Conservation (phyloP, 2,329 filamentous ascomycete genomes). For the Chaetomium sp. region DNA sequence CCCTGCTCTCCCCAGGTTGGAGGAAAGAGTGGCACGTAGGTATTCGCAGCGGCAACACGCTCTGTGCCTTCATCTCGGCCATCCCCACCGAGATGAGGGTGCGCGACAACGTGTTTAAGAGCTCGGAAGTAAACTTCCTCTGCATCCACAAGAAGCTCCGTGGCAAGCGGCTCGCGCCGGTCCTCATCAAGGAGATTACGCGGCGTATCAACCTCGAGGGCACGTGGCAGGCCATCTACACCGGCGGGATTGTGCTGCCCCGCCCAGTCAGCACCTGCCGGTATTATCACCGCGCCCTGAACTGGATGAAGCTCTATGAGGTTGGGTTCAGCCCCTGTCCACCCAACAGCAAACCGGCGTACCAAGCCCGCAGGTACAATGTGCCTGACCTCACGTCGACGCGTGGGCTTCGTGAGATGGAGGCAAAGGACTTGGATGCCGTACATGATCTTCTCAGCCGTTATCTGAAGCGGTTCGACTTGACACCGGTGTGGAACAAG, state of each 20-base stretch:
- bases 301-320: slow-evolving; percentile 95
- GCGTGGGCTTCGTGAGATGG: slow-evolving; percentile 73
- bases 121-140: slow-evolving; percentile 95
- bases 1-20: slow-evolving; percentile 91
- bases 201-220: slow-evolving; percentile 79
- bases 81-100: slow-evolving; percentile 80
- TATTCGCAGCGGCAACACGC: slow-evolving; percentile 76
- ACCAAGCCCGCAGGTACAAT: slow-evolving; percentile 80
- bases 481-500: slow-evolving; percentile 73
- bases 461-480: slow-evolving; percentile 73
- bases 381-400: slow-evolving; percentile 68
- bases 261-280: slow-evolving; percentile 88
- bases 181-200: slow-evolving; percentile 97
- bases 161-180: slow-evolving; percentile 82
- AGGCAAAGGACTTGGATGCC: slow-evolving; percentile 66
- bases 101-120: slow-evolving; percentile 65
- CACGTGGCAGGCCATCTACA: slow-evolving; percentile 94
- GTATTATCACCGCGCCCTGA: slow-evolving; percentile 88
- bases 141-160: slow-evolving; percentile 98
- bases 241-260: slow-evolving; percentile 82
- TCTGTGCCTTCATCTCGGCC: slow-evolving; percentile 93
- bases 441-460: slow-evolving; percentile 69
- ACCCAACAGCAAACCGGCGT: slow-evolving; percentile 70
- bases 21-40: slow-evolving; percentile 91
- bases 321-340: slow-evolving; percentile 91